phyloP scores from a whole-genome alignment of 352 stramenopile species.

The Hyaloperonospora arabidopsidis region DNA sequence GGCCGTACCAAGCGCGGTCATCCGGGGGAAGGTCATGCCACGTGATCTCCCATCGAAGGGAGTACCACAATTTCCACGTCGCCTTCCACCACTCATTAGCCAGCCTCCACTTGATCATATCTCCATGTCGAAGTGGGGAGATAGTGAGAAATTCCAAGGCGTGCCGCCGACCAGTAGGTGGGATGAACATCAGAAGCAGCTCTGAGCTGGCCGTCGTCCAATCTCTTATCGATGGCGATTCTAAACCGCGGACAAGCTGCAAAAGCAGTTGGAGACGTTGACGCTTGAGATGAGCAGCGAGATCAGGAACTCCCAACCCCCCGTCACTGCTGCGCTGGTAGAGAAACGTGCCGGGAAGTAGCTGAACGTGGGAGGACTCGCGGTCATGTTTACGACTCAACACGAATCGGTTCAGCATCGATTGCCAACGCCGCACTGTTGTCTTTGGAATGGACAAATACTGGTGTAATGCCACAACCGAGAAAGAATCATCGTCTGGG shows the following conservation, averaged over 20 bases:
- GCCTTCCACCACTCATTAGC: too few species aligned
- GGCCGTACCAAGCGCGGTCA: too few species aligned
- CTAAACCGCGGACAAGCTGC: not conserved
- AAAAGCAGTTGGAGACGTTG: not conserved
- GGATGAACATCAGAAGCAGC: not conserved
- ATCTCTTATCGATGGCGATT: not conserved
- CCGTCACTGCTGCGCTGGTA: not conserved
- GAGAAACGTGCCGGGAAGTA: not conserved
- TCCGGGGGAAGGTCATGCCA: too few species aligned
- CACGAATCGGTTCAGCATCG: not conserved
- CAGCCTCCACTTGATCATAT: too few species aligned
- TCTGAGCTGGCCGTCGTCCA: not conserved
- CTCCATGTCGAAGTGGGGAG: too few species aligned
- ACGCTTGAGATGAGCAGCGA: not conserved
- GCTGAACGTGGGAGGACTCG: not conserved
- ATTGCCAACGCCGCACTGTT: not conserved
- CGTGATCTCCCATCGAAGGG: too few species aligned
- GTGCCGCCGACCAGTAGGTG: not conserved
- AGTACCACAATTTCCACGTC: too few species aligned
- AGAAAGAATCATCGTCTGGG: constrained; percentile 5
- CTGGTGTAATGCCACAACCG: constrained; percentile 1
- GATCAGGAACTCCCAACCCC: not conserved
- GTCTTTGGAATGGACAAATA: not conserved
- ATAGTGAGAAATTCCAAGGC: not conserved
- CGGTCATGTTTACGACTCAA: not conserved